Evolutionary conservation across 2,329 filamentous ascomycete genomes (phyloP).

Genomic region (Curvularia lunata): DNA sequence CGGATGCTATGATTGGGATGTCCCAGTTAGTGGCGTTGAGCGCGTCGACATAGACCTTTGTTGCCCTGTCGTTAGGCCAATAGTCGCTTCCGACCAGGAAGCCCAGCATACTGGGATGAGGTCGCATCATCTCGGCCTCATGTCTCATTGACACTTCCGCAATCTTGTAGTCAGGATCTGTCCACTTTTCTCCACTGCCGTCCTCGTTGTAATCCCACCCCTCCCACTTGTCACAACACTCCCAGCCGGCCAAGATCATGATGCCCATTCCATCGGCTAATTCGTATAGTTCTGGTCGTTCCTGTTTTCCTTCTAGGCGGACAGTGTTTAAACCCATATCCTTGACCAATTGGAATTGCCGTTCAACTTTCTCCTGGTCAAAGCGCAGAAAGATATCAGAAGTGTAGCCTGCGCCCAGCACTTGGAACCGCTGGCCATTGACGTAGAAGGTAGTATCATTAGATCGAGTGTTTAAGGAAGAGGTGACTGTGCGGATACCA

Average conservation of each 20-base stretch:
- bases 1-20: constrained; percentile 64
- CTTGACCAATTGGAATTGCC: constrained; percentile 61
- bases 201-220: constrained; percentile 67
- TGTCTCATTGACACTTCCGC: constrained; percentile 64
- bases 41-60: constrained; percentile 59
- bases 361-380: constrained; percentile 55
- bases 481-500: constrained; percentile 63
- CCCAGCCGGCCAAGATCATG: constrained; percentile 69
- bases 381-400: constrained; percentile 69
- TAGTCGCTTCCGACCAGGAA: constrained; percentile 69
- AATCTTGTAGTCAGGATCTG: constrained; percentile 60
- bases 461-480: constrained; percentile 54
- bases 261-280: constrained; percentile 65
- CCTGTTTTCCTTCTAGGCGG: constrained; percentile 68
- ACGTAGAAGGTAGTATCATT: constrained; percentile 64
- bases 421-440: constrained; percentile 65
- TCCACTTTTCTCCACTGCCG: constrained; percentile 56
- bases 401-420: constrained; percentile 66
- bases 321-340: constrained; percentile 69
- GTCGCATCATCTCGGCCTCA: constrained; percentile 66
- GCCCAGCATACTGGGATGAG: constrained; percentile 64
- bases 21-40: constrained; percentile 62
- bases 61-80: constrained; percentile 66
- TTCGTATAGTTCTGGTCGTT: constrained; percentile 66
- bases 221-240: constrained; percentile 74